Base-by-base conservation (phyloP, 768 basidiomycete species). In the Amylocystis lapponica region DNA sequence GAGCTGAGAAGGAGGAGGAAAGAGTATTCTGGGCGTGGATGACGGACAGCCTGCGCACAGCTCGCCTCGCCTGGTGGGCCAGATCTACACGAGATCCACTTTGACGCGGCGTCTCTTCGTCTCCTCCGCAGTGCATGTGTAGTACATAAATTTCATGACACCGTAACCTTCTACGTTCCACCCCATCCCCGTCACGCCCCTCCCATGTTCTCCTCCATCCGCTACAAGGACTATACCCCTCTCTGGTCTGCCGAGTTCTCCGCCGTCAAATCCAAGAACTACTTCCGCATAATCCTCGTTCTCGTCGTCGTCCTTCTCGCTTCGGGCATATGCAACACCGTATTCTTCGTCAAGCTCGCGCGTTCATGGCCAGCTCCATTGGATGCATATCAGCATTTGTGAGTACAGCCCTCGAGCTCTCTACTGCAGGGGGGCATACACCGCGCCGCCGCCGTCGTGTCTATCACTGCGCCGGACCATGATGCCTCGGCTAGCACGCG, bases 301-400 rank as follows among this genome's bases (percentile, higher is more conserved):
- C 23, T 35, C 16, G 41, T 23, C 5, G 14, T 42, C 9, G 20
- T 42, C 32, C 11, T 17, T 3, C n/a, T n/a, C n/a, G 22, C 26
- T 17, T 42, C 41, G 8, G 27, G 23, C 7, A 14, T 14, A 21
- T 21, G n/a, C 21, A 42, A 42, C 23, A 21, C n/a, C 20, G 22
- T 42, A 42, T 42, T 34, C n/a, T 33, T 42, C 20, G 6, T n/a
- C 29, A 42, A 42, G 31, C 12, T 42, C 5, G 16, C 32, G 22
- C n/a, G 34, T n/a, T 22, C 17, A 27, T 42, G 41, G 41, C 32
- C 46, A 37, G 36, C 45, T 4, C 43, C 52, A 5, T 22, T 53
- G 46, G 52, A 53, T 23, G 46, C 47, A 35, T 53, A 50, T 17
- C 52, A 53, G 29, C 38, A 44, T 39, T 23, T 53, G 52, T 53